phyloP scores from a whole-genome alignment of 2,329 filamentous ascomycete genomes.

The Calonectria multiphialidica region DNA sequence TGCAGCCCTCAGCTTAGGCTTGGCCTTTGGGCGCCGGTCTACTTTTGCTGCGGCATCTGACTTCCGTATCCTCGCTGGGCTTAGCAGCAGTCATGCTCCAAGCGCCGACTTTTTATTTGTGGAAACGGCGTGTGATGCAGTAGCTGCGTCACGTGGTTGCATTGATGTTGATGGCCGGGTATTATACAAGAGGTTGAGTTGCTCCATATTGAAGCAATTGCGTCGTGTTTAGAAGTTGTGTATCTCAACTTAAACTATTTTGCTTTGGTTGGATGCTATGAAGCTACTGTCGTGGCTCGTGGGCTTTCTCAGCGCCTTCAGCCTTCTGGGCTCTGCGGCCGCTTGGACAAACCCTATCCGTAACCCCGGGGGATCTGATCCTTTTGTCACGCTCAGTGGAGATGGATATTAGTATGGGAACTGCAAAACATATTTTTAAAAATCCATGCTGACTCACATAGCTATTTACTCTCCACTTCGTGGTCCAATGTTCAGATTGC shows the following conservation, averaged over 20 bases:
- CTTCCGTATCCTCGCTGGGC: not conserved
- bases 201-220: not conserved
- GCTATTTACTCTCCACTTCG: not conserved
- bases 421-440: not conserved
- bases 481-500: constrained; percentile 3
- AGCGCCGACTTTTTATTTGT: constrained; percentile 1
- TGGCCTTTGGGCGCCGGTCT: not conserved
- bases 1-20: not conserved
- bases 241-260: no score
- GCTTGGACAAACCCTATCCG: constrained; percentile 3
- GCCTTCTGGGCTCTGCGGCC: not conserved
- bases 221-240: not conserved
- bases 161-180: not conserved
- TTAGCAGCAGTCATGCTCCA: not conserved
- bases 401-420: not conserved
- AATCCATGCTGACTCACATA: not conserved
- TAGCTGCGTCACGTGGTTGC: not conserved
- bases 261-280: not conserved
- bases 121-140: not conserved
- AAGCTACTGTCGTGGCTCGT: not conserved
- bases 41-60: not conserved
- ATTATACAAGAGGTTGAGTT: not conserved
- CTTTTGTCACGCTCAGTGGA: not conserved
- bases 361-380: not conserved
- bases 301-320: not conserved